Base-by-base conservation (phyloP, 1,284 basidiomycete genomes). In the Melampsora abietis-canadensis region DNA sequence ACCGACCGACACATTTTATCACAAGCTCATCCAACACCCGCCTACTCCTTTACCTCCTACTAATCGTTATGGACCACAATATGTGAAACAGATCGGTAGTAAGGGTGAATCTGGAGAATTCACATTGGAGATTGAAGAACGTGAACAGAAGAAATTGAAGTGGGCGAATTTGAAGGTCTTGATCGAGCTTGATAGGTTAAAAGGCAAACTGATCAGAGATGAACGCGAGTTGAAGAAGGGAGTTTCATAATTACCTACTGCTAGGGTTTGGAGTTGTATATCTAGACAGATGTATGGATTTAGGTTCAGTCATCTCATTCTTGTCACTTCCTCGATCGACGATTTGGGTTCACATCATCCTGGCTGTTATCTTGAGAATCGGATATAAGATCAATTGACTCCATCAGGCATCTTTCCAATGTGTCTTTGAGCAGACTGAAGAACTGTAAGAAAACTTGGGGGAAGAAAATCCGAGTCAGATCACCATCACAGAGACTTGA, bases 1-100 rank as follows among this genome's bases (percentile, higher is more conserved):
- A 80, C 96, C 96, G 0, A 92, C 90, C 76, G 89, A 92, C 76
- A 85, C 88, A 34, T 95, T 98, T 83, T 87, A 97, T 79, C 88
- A 89, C 78, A 86, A 92, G 72, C 87, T 98, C 64, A 88, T 89
- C 0, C 85, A 86, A 3, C 87, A 95, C 80, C 89, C 92, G 0
- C 94, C 94, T 0, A 94, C 91, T 0, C 88, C 89, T 4, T 83
- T 96, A 0, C 90, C 90, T 0, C 88, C 87, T 76, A 83, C 82
- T 19, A 88, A 86, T 76, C 84, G 87, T 51, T 79, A 84, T 24
- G 77, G 81, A 1, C 73, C 78, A 37, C 77, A 81, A 69, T 80
- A 82, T 70, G 76, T 81, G 14, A 76, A 76, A 78, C 64, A 66
- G 76, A 64, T 78, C 78, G 57, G 48, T 68, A 30, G 76, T 69